Evolutionary conservation across 192 early-diverging fungal species (phyloP).

Genomic region (Funneliformis mosseae): DNA sequence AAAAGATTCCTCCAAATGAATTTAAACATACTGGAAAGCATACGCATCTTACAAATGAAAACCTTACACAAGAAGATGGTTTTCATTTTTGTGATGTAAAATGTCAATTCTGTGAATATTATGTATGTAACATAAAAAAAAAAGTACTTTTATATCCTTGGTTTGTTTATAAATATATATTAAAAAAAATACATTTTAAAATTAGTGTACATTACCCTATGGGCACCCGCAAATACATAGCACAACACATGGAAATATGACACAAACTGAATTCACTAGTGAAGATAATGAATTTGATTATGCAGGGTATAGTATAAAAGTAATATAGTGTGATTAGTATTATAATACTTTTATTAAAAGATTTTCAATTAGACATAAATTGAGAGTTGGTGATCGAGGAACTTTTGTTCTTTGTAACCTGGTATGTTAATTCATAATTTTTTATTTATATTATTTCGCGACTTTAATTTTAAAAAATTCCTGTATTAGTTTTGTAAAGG

Average conservation of each 20-base stretch:
- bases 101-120: slow-evolving; percentile 27
- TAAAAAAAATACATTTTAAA: not conserved
- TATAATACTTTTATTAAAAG: not conserved
- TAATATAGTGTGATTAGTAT: too few relatives aligned
- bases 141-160: not conserved
- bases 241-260: slow-evolving; percentile 24
- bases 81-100: slow-evolving; percentile 24
- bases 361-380: not conserved
- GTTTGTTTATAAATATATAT: not conserved
- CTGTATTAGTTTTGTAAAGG: slow-evolving; percentile 11
- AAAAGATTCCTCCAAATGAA: slow-evolving; percentile 30
- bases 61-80: not conserved
- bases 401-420: slow-evolving; percentile 25
- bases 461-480: not conserved
- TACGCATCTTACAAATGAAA: not conserved
- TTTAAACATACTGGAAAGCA: slow-evolving; percentile 27
- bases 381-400: slow-evolving; percentile 14
- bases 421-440: not conserved
- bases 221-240: not conserved
- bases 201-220: slow-evolving; percentile 16
- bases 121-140: not conserved
- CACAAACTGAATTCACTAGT: not conserved
- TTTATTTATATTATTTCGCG: not conserved
- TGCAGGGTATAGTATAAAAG: slow-evolving; percentile 13
- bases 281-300: slow-evolving; percentile 29